Evolutionary conservation across 2,329 filamentous ascomycete species (phyloP).

Genomic region (Colletotrichum euphorbiae): DNA sequence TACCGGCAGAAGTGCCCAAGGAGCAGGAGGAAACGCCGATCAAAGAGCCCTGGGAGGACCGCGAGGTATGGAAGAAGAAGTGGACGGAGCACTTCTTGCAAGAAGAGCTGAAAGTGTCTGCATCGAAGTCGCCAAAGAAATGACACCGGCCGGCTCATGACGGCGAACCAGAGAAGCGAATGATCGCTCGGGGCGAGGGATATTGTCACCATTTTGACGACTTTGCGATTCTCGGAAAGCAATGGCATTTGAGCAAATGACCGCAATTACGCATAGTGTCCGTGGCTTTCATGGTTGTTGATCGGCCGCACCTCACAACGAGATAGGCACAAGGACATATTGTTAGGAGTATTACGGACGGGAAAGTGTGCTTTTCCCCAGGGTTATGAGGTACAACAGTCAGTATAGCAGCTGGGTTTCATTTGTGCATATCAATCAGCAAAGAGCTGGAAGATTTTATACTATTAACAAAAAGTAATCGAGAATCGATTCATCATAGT

Average conservation of each 20-base stretch:
- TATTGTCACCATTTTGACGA: slow-evolving; percentile 6
- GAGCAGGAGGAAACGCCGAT: slow-evolving; percentile 33
- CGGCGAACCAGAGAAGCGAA: not conserved
- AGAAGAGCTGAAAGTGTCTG: slow-evolving; percentile 32
- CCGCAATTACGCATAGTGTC: slow-evolving; percentile 16
- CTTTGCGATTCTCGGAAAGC: not conserved
- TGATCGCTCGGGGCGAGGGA: not conserved
- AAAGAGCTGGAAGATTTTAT: not conserved
- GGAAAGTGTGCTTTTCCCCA: not conserved
- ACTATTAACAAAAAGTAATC: not conserved
- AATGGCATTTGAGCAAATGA: slow-evolving; percentile 17
- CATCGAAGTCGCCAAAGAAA: slow-evolving; percentile 31
- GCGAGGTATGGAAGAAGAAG: slow-evolving; percentile 39
- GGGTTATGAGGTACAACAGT: slow-evolving; percentile 12
- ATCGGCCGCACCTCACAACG: not conserved
- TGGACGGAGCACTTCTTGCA: slow-evolving; percentile 34
- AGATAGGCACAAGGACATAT: slow-evolving; percentile 4
- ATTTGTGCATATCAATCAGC: slow-evolving; percentile 13
- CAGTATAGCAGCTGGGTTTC: slow-evolving; percentile 16
- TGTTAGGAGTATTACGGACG: slow-evolving; percentile 15
- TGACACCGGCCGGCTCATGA: not conserved
- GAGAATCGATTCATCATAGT: no score
- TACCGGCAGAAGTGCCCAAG: slow-evolving; percentile 33
- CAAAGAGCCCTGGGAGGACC: slow-evolving; percentile 38
- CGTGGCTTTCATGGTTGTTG: slow-evolving; percentile 13